Evolutionary conservation across 2,329 filamentous ascomycete genomes (phyloP).

Genomic region (Penicillium sp.): DNA sequence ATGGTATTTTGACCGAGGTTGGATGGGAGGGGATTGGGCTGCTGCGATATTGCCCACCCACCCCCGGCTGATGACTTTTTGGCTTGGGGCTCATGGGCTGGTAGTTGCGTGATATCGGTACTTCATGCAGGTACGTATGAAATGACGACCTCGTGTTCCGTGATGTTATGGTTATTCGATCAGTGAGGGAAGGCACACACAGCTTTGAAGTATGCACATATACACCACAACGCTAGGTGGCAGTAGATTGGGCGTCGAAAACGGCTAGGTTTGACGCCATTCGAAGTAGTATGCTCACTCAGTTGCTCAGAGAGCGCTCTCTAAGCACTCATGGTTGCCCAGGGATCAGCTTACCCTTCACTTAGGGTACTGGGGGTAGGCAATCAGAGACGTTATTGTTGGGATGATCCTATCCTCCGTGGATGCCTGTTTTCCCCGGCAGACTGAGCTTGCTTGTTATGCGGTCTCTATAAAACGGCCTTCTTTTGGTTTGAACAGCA

Average conservation of each 20-base stretch:
- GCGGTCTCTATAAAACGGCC: too few relatives aligned
- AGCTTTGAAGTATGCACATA: neutral
- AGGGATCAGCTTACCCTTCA: too few relatives aligned
- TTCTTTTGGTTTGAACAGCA: too few relatives aligned
- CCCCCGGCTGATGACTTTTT: neutral
- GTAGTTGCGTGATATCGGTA: neutral
- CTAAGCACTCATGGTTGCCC: too few relatives aligned
- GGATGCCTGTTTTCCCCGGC: too few relatives aligned
- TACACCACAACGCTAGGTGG: conserved; percentile 2
- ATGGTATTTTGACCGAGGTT: neutral
- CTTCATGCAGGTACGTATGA: conserved; percentile 3
- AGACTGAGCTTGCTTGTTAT: too few relatives aligned
- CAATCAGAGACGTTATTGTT: too few relatives aligned
- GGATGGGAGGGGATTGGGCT: neutral
- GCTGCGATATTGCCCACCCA: neutral
- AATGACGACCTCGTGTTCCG: neutral
- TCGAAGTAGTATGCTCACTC: neutral
- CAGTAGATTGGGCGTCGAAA: conserved; percentile 6
- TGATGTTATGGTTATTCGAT: neutral
- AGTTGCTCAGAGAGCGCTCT: too few relatives aligned
- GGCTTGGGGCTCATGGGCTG: neutral
- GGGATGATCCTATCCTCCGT: too few relatives aligned
- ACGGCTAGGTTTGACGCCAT: conserved; percentile 4
- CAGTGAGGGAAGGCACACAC: neutral
- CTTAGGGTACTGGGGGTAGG: too few relatives aligned